Base-by-base conservation (phyloP, 257 asterid genomes). In the Jacaranda mimosifolia region DNA sequence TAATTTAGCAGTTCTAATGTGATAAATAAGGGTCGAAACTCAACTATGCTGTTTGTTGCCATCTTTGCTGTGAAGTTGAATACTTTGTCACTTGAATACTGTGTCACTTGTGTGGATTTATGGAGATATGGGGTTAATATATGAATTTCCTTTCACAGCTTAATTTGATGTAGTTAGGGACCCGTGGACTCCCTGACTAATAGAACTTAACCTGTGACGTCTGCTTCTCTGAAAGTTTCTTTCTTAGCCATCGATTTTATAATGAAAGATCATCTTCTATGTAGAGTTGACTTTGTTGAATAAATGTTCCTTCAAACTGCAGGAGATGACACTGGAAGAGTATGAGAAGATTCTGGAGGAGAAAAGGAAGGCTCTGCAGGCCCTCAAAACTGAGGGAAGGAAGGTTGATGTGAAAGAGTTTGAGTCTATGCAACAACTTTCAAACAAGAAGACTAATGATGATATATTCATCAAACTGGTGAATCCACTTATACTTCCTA, bases 271-370 rank as follows among this genome's bases (percentile, higher is more conserved):
- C 68, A 5, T 36, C 45, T 26, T 53, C 42, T 19, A 35, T 7
- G 0, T 53, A 17, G 38, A 62, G 46, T 71, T 55, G 63, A 52
- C 42, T 49, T 11, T 18, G 39, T 72, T 21, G 32, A 18, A 12
- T 32, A 35, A 40, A 45, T 51, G 57, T 65, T 56, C 45, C 36
- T 32, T 82, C 51, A 43, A 19, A 57, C 26, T 64, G 79, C 81
- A 94, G 99, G 98, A 91, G 83, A 94, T 94, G 98, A 94, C 99
- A 8, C 90, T 94, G 78, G 98, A 90, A 79, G 99, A 94, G 85
- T 94, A 92, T 59, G 97, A 91, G 85, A 94, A 90, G 87, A 71
- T 89, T 79, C 84, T 85, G 69, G 97, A 91, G 63, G 98, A 94
- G 76, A 94, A 91, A 80, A 86, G 95, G 75, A 91, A 94, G 85